phyloP scores from a whole-genome alignment of 345 rosid genomes.

The Pugionium dolabratum region DNA sequence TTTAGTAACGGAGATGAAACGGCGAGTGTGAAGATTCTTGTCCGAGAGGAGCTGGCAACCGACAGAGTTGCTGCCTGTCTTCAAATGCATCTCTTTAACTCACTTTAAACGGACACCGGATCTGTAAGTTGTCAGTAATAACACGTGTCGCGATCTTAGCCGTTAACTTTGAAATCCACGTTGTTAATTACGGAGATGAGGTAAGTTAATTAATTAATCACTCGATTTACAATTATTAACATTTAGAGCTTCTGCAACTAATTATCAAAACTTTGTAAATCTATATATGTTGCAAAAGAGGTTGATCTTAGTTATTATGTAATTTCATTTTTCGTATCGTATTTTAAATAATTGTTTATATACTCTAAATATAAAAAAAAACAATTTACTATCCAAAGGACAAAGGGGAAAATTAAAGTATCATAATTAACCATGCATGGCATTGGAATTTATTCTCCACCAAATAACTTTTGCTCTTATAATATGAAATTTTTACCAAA shows the following conservation, averaged over 20 bases:
- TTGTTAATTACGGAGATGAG: conserved; percentile 16
- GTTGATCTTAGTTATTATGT: neutral
- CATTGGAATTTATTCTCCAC: conserved; percentile 46
- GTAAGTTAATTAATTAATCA: conserved; percentile 6
- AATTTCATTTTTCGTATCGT: neutral
- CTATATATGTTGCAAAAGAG: neutral
- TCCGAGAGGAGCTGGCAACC: conserved; percentile 71
- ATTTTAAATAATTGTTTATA: neutral
- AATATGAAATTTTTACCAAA: conserved; percentile 47
- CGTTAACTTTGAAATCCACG: neutral
- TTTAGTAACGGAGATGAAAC: conserved; percentile 13
- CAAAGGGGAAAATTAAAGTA: neutral
- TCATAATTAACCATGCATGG: conserved; percentile 30
- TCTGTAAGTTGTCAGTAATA: conserved; percentile 48
- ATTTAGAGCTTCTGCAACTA: conserved; percentile 7
- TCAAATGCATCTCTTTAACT: conserved; percentile 21
- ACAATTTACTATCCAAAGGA: neutral
- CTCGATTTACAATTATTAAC: neutral
- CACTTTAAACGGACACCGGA: conserved; percentile 49
- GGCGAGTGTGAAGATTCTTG: conserved; percentile 40
- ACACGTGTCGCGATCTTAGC: conserved; percentile 45
- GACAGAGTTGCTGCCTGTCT: conserved; percentile 67
- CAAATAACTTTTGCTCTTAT: conserved; percentile 2
- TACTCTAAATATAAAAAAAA: neutral
- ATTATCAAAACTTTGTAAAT: neutral